Evolutionary conservation across 345 rosid species (phyloP).

Genomic region (Hibiscus tridactylites): DNA sequence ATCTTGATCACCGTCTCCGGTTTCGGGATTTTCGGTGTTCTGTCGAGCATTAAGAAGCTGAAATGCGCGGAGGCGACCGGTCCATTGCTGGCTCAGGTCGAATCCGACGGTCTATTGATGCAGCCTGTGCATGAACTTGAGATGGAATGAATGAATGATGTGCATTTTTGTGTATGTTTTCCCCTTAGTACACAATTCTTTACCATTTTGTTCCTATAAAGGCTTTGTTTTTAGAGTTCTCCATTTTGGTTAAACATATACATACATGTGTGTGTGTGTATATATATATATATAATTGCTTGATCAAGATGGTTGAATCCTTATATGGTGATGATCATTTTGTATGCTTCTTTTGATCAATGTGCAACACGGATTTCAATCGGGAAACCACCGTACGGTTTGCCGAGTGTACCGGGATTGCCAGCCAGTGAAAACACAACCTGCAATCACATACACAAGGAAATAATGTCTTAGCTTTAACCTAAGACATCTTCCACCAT

Average conservation of each 20-base stretch:
- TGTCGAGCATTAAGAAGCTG: constrained; percentile 26
- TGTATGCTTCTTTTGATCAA: not conserved
- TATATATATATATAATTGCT: not conserved
- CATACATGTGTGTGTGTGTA: not conserved
- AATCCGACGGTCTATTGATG: constrained; percentile 19
- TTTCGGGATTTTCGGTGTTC: constrained; percentile 26
- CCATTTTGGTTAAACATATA: no score
- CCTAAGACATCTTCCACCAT: not conserved
- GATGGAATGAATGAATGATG: constrained; percentile 24
- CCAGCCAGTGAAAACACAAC: constrained; percentile 71
- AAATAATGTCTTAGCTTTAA: not conserved
- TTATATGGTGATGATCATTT: not conserved
- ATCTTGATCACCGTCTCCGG: constrained; percentile 28
- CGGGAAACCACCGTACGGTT: constrained; percentile 16
- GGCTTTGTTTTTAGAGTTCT: no score
- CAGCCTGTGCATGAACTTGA: constrained; percentile 27
- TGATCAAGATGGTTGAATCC: not conserved
- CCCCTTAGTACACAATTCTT: no score
- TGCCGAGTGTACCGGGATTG: constrained; percentile 35
- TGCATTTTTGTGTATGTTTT: constrained; percentile 2
- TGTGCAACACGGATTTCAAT: not conserved
- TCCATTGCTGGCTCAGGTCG: constrained; percentile 35
- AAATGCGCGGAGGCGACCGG: constrained; percentile 39
- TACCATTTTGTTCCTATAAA: no score
- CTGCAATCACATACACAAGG: constrained; percentile 18